Evolutionary conservation across 2,329 filamentous ascomycete genomes (phyloP).

Genomic region (Sclerotinia spermophila): DNA sequence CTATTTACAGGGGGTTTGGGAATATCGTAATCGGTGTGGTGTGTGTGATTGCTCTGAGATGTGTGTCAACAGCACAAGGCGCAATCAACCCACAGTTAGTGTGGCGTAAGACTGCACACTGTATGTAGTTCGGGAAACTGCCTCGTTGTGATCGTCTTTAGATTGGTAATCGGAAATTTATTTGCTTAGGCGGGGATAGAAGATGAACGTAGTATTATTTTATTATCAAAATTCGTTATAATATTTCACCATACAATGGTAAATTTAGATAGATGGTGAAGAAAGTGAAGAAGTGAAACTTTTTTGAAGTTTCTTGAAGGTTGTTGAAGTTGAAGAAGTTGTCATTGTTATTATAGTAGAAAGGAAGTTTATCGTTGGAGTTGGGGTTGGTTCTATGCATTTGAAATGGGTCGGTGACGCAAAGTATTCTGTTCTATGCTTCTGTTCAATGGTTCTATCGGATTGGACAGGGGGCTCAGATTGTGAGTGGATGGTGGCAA

Average conservation of each 20-base stretch:
- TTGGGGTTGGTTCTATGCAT: not conserved
- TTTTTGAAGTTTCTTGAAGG: not conserved
- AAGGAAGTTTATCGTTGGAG: not conserved
- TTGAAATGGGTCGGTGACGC: conserved; percentile 1
- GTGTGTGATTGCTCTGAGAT: conserved; percentile 8
- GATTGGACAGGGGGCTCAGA: not conserved
- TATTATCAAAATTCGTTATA: not conserved
- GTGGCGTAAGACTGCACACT: conserved; percentile 13
- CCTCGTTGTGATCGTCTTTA: conserved; percentile 3
- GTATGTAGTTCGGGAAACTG: conserved; percentile 9
- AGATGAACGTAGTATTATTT: not conserved
- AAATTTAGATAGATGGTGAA: not conserved
- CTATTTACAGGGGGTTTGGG: not conserved
- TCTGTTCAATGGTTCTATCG: not conserved
- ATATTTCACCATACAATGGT: not conserved
- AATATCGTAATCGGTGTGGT: conserved; percentile 11
- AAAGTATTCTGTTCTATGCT: not conserved
- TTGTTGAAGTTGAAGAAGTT: not conserved
- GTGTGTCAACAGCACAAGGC: conserved; percentile 14
- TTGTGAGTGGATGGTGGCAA: not conserved
- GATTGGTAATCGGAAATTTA: conserved; percentile 9
- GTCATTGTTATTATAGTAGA: not conserved
- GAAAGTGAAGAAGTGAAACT: not conserved
- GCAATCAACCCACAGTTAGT: conserved; percentile 13
- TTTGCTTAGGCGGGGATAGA: not conserved